These are phyloP conservation scores for Fusarium sp. DNA, from an alignment of 2,329 filamentous ascomycete genomes.

Conservation along the genomic window DNA sequence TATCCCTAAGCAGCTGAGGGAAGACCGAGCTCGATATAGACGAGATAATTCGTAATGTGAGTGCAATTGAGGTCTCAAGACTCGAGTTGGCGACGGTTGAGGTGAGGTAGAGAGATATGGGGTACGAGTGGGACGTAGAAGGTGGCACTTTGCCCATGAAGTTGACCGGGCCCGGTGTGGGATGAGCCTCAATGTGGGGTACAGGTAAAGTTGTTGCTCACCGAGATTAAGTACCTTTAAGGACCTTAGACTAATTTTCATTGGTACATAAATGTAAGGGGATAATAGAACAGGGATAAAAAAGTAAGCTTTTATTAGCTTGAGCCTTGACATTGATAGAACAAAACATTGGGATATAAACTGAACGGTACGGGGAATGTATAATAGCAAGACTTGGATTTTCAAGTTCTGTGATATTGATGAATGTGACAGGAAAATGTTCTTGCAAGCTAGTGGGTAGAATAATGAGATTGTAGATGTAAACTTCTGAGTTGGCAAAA, in stretches of 20 bases:
- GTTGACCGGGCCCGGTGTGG: slow-evolving; percentile 34
- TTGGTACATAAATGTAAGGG: background rate
- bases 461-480: no score
- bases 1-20: background rate
- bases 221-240: slow-evolving; percentile 1
- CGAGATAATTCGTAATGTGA: background rate
- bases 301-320: background rate
- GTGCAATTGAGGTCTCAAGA: slow-evolving; percentile 4
- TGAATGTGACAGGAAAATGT: background rate
- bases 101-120: slow-evolving; percentile 28
- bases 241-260: background rate
- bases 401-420: background rate
- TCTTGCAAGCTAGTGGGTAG: no score
- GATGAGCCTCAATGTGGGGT: slow-evolving; percentile 44
- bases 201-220: slow-evolving; percentile 12
- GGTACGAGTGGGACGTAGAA: slow-evolving; percentile 38
- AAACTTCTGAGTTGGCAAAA: no score
- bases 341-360: background rate
- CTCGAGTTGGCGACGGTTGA: slow-evolving; percentile 11
- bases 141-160: slow-evolving; percentile 34
- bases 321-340: background rate
- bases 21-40: background rate
- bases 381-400: no score
- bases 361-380: background rate
- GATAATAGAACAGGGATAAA: background rate